Percentiles rank a stretch among this genome's conserved stretches.
These are phyloP conservation scores for Starmerella scarabaei DNA, from an alignment of 805 yeast genomes.

Conservation along the genomic window DNA sequence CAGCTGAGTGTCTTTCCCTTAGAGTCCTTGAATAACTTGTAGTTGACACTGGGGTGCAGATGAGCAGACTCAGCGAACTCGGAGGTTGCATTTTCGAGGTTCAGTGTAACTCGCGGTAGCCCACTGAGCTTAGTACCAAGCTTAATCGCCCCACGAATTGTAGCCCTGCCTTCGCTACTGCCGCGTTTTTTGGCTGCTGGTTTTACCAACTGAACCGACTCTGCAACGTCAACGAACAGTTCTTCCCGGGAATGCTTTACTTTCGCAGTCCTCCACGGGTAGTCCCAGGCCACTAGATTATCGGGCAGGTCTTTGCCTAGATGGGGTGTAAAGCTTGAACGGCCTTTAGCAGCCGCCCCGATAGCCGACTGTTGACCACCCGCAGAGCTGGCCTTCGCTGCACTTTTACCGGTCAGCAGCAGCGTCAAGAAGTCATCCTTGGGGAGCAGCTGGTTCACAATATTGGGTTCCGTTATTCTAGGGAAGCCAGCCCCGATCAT, in stretches of 20 bases:
- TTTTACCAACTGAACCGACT: constrained; percentile 41
- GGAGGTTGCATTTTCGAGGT: constrained; percentile 26
- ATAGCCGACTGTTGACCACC: constrained; percentile 4
- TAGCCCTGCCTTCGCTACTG: constrained; percentile 8
- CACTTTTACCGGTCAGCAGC: constrained; percentile 31
- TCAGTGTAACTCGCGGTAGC: constrained; percentile 50
- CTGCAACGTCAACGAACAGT: constrained; percentile 70
- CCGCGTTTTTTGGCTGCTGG: constrained; percentile 23
- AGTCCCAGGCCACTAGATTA: constrained; percentile 15
- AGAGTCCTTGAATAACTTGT: constrained; percentile 37
- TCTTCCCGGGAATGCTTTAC: constrained; percentile 72
- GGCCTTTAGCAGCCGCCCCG: constrained; percentile 8
- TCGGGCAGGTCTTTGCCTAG: constrained; percentile 5
- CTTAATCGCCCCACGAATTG: constrained; percentile 48
- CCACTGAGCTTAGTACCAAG: constrained; percentile 66
- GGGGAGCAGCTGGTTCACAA: constrained; percentile 58
- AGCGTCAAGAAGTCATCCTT: constrained; percentile 43
- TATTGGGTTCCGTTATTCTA: constrained; percentile 55
- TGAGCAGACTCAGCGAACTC: constrained; percentile 14
- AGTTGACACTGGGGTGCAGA: constrained; percentile 58
- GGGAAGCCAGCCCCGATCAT: constrained; percentile 72
- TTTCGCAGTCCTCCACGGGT: constrained; percentile 69
- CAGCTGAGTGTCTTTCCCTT: constrained; percentile 41
- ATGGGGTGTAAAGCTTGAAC: too few relatives aligned
- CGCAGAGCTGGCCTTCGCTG: not conserved